phyloP scores from a whole-genome alignment of 176 grass and related monocot genomes.

The Saccharum spontaneum region DNA sequence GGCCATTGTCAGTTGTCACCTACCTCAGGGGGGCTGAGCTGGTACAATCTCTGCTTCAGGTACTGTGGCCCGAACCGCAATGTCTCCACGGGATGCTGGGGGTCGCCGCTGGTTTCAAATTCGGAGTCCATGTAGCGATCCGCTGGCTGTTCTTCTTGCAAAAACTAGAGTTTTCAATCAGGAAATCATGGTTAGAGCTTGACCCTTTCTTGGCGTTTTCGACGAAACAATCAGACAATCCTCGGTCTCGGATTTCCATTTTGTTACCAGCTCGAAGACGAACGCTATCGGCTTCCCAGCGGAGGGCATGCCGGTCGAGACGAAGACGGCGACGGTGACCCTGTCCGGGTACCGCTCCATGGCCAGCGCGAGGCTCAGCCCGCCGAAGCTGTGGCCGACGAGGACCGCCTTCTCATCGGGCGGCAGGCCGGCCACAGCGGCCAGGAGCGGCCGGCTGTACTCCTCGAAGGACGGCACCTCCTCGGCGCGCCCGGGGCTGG shows the following conservation, averaged over 20 bases:
- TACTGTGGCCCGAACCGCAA: conserved; percentile 33
- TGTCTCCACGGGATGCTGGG: not conserved
- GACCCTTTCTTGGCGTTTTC: too few species aligned
- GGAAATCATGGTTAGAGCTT: too few species aligned
- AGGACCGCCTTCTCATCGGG: conserved; percentile 36
- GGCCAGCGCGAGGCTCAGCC: conserved; percentile 35
- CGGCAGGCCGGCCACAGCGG: conserved; percentile 2
- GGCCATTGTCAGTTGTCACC: too few species aligned
- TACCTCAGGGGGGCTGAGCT: too few species aligned
- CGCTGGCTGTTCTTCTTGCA: too few species aligned
- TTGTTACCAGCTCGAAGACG: too few species aligned
- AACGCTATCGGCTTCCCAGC: too few species aligned
- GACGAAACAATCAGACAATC: too few species aligned
- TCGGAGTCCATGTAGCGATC: too few species aligned
- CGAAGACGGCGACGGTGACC: conserved; percentile 50
- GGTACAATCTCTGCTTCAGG: not conserved
- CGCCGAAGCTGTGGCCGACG: conserved; percentile 60
- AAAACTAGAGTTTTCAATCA: too few species aligned
- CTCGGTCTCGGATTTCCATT: too few species aligned
- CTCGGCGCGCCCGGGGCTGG: conserved; percentile 12
- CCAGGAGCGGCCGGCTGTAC: conserved; percentile 28
- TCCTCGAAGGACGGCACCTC: conserved; percentile 39
- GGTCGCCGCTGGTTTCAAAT: not conserved
- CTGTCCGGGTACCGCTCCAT: conserved; percentile 48
- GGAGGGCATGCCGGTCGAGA: conserved; percentile 32